These are phyloP conservation scores for Psidium friedrichsthalianum DNA, from an alignment of 345 rosid genomes.

Conservation along the genomic window DNA sequence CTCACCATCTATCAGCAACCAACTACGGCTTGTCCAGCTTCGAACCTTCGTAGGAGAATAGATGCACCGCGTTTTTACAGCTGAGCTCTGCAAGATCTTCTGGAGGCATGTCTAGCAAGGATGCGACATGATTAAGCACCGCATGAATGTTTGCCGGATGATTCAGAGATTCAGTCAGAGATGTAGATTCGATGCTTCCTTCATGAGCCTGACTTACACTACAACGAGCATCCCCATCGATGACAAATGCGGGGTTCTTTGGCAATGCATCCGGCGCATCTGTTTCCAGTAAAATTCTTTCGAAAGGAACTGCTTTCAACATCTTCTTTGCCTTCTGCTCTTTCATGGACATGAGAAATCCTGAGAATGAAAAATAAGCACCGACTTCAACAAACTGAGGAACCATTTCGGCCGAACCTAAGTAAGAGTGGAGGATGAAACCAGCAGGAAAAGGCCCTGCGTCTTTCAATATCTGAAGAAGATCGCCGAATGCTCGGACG, in stretches of 20 bases:
- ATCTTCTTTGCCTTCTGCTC: slow-evolving; percentile 63
- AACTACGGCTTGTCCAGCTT: not conserved
- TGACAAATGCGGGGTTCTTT: slow-evolving; percentile 16
- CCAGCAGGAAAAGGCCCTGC: slow-evolving; percentile 85
- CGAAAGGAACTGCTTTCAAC: slow-evolving; percentile 63
- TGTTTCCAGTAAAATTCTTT: slow-evolving; percentile 78
- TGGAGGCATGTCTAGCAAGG: slow-evolving; percentile 44
- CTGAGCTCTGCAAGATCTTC: slow-evolving; percentile 65
- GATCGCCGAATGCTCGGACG: slow-evolving; percentile 84
- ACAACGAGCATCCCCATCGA: slow-evolving; percentile 32
- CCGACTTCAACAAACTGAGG: slow-evolving; percentile 83
- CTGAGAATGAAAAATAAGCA: slow-evolving; percentile 91
- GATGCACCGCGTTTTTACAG: slow-evolving; percentile 39
- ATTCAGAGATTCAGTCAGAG: slow-evolving; percentile 47
- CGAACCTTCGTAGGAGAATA: slow-evolving; percentile 45
- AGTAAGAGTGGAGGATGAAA: slow-evolving; percentile 74
- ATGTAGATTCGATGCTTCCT: slow-evolving; percentile 21
- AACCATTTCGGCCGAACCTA: slow-evolving; percentile 94
- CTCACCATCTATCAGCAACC: not conserved
- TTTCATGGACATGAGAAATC: slow-evolving; percentile 75
- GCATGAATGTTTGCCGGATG: slow-evolving; percentile 79
- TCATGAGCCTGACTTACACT: slow-evolving; percentile 27
- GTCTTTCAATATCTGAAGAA: slow-evolving; percentile 54
- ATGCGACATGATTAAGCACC: slow-evolving; percentile 52
- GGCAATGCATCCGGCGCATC: slow-evolving; percentile 97